A percentile compares a stretch with the other conserved stretches of the same genome.
Conservation (phyloP, 2,329 filamentous ascomycete genomes). For the Aphanocladium album region DNA sequence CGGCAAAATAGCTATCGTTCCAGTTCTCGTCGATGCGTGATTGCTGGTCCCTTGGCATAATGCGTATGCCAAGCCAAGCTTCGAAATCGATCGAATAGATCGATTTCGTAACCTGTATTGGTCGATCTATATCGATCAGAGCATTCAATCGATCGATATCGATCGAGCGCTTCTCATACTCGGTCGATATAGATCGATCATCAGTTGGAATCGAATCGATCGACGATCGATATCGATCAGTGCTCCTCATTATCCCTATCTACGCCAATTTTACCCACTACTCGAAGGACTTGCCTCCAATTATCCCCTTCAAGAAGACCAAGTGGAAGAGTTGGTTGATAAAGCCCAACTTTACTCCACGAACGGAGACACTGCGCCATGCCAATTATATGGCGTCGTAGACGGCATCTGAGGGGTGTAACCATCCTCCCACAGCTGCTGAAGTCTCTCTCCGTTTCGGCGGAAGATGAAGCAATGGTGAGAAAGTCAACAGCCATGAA, state of each 20-base stretch:
- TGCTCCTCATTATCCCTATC: background rate
- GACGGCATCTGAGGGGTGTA: background rate
- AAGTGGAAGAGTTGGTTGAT: background rate
- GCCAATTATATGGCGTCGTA: background rate
- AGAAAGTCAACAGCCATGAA: background rate
- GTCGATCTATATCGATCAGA: background rate
- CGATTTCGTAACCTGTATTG: background rate
- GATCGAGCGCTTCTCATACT: no score
- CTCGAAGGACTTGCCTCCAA: background rate
- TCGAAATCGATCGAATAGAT: constrained; percentile 1
- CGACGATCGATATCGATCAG: background rate
- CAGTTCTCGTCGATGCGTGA: no score
- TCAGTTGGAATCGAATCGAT: background rate
- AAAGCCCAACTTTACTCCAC: background rate
- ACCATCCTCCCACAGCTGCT: background rate
- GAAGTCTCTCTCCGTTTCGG: background rate
- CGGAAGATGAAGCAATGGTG: background rate
- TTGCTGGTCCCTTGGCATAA: no score
- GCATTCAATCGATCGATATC: background rate
- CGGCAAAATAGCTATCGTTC: no score
- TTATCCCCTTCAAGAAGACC: background rate
- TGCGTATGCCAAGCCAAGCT: background rate
- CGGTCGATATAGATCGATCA: background rate
- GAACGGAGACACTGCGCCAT: background rate
- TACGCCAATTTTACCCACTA: background rate